Evolutionary conservation across 441 rosid species (phyloP).

Genomic region (Erodium moschatum): DNA sequence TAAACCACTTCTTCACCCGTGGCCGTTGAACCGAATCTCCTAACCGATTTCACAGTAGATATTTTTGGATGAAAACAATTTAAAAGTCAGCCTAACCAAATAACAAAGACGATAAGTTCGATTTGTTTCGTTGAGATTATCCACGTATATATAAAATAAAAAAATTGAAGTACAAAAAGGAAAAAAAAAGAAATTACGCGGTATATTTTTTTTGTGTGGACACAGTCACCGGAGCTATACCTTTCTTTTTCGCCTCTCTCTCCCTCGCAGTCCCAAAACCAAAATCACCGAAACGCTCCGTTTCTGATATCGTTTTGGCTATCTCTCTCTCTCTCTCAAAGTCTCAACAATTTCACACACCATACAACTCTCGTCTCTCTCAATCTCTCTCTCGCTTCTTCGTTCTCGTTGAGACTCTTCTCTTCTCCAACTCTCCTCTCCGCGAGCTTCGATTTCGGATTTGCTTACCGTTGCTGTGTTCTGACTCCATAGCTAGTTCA

Average conservation of each 20-base stretch:
- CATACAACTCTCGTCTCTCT: background rate
- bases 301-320: background rate
- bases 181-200: background rate
- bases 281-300: background rate
- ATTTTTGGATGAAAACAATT: no score
- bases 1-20: no score
- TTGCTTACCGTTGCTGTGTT: background rate
- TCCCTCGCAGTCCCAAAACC: background rate
- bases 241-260: background rate
- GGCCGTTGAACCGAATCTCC: no score
- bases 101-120: no score
- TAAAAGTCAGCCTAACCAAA: no score
- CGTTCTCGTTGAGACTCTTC: no score
- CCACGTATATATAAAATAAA: background rate
- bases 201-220: constrained; percentile 3
- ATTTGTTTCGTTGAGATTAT: no score
- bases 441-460: background rate
- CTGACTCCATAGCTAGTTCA: background rate
- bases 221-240: constrained; percentile 11
- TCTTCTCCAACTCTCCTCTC: background rate
- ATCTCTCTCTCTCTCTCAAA: constrained; percentile 1
- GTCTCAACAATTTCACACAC: background rate
- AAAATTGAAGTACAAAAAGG: background rate
- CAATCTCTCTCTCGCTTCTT: background rate
- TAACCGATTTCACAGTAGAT: no score